Base-by-base conservation (phyloP, 306 rosid genomes). In the Ormosia emarginata region DNA sequence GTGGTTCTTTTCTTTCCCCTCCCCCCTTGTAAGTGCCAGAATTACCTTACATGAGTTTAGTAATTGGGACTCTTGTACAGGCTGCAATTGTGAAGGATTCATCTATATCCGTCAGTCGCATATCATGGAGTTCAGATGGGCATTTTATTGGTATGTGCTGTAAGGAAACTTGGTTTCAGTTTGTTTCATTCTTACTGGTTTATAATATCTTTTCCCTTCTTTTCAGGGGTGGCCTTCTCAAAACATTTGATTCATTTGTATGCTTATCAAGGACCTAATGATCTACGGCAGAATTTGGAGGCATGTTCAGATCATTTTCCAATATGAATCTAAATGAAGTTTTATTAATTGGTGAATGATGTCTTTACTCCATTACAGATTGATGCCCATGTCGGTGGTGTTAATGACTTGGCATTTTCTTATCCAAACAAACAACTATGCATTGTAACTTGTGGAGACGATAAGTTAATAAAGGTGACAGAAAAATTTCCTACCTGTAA, bases 391-490 rank as follows among this genome's bases (percentile, higher is more conserved):
- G 66, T 30, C 43, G 98, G 98, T 78, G 57, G 86, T 56, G 98
- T 93, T 70, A 91, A 93, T 82, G 98, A 93, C 86, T 75, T 91
- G 82, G 89, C 86, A n/a, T 93, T 93, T 82, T 91, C 91, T 53
- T 56, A 80, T 85, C 90, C 86, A 43, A 80, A 90, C 67, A 86
- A 79, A 50, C 84, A 89, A 24, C 86, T 83, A 49, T 87, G 91
- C 52, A 44, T 93, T 78, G 87, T 90, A 53, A 86, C 97, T 59
- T 90, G 98, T 69, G 98, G 98, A 47, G 97, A 93, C 80, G 98
- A 94, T 53, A 92, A 81, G 79, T 71, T 90, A 50, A 89, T 92
- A 80, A 94, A 89, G 94, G 98, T 92, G 71, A 63, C 41, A 37
- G 71, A 47, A 15, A 65, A 64, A 30, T 47, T 58, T 75, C 71